These are phyloP conservation scores for Lactarius deliciosus DNA, from an alignment of 768 basidiomycete species.

Conservation along the genomic window DNA sequence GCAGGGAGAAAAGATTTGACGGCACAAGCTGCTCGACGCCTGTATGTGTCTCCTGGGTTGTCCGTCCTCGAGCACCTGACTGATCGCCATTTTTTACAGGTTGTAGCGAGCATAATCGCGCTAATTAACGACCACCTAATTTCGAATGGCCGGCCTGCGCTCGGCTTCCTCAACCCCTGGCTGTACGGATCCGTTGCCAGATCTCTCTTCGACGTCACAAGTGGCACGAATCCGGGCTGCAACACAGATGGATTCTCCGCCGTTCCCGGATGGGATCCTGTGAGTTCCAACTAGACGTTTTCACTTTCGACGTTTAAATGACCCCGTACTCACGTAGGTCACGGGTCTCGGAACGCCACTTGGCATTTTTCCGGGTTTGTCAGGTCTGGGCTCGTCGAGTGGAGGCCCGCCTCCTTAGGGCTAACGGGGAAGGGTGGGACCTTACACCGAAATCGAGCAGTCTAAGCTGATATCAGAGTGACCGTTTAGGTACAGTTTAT, in stretches of 20 bases:
- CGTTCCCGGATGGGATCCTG: not conserved
- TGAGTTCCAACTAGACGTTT: not conserved
- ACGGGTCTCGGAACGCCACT: not conserved
- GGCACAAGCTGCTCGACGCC: not conserved
- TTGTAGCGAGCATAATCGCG: not conserved
- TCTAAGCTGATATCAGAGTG: no score
- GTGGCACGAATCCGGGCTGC: not conserved
- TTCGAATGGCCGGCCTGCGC: not conserved
- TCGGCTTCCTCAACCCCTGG: not conserved
- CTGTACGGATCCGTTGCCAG: not conserved
- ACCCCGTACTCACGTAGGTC: not conserved
- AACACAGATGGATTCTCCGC: not conserved
- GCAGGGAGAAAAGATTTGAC: not conserved
- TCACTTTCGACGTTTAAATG: not conserved
- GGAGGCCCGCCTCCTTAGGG: no score
- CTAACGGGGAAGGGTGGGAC: no score
- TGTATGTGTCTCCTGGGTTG: not conserved
- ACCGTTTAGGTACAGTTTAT: no score
- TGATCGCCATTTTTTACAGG: no score
- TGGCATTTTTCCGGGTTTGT: no score
- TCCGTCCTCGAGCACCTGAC: not conserved
- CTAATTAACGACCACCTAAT: not conserved
- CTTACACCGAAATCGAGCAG: no score
- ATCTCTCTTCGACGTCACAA: not conserved
- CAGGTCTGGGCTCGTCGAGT: no score